Evolutionary conservation across 2,329 filamentous ascomycete species (phyloP).

Genomic region (Rhinocladiella mackenziei): DNA sequence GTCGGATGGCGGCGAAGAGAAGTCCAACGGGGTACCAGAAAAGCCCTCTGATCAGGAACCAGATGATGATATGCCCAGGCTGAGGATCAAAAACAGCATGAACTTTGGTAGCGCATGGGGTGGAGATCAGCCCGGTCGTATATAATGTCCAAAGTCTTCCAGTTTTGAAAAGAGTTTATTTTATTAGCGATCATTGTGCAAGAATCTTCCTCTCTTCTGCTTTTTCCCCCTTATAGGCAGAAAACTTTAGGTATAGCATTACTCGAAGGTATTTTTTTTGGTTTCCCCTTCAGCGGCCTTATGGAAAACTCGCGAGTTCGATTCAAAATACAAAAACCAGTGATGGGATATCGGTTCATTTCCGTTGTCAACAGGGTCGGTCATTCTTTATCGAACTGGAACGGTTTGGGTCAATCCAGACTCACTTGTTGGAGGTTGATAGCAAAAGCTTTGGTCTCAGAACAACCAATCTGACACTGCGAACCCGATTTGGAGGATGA

Average conservation of each 20-base stretch:
- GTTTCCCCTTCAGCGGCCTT: conserved; percentile 1
- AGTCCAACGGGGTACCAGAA: conserved; percentile 31
- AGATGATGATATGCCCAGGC: conserved; percentile 28
- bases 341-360: neutral
- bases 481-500: conserved; percentile 7
- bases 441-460: neutral
- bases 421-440: conserved; percentile 3
- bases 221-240: too few relatives aligned
- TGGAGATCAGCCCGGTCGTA: conserved; percentile 17
- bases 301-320: neutral
- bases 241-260: too few relatives aligned
- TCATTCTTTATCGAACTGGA: neutral
- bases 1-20: conserved; percentile 25
- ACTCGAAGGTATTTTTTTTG: neutral
- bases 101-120: conserved; percentile 50
- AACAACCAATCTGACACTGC: neutral
- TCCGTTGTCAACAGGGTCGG: neutral
- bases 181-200: conserved; percentile 14
- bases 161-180: neutral
- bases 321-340: neutral
- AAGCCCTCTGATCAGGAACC: conserved; percentile 31
- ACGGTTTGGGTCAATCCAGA: conserved; percentile 14
- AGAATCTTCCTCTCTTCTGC: neutral
- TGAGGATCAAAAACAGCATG: conserved; percentile 43
- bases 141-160: conserved; percentile 2